These are phyloP conservation scores for Beauveria asiatica DNA, from an alignment of 2,329 filamentous ascomycete genomes.

Conservation along the genomic window DNA sequence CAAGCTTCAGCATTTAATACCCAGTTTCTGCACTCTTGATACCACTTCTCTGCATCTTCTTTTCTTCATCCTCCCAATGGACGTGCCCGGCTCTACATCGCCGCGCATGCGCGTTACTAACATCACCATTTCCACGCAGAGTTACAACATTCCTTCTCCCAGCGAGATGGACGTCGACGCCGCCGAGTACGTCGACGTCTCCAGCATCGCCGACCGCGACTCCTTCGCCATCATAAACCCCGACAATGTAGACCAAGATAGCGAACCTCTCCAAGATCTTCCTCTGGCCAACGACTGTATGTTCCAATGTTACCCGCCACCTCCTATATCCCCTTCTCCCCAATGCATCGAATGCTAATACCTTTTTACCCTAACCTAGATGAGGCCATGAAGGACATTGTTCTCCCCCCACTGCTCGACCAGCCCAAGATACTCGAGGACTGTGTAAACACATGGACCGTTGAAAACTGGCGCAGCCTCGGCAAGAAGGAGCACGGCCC, in stretches of 20 bases:
- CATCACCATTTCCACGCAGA: conserved; percentile 26
- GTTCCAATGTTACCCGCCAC: conserved; percentile 18
- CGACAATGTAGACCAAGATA: conserved; percentile 40
- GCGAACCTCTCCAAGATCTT: conserved; percentile 38
- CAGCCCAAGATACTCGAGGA: conserved; percentile 77
- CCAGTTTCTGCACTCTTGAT: neutral
- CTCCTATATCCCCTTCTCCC: neutral
- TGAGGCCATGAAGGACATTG: conserved; percentile 76
- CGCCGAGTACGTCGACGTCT: conserved; percentile 44
- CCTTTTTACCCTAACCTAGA: conserved; percentile 35
- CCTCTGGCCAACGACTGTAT: conserved; percentile 46
- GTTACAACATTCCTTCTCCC: conserved; percentile 46
- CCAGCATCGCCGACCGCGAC: conserved; percentile 41
- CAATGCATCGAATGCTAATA: conserved; percentile 15
- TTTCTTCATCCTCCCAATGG: neutral
- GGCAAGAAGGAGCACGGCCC: conserved; percentile 81
- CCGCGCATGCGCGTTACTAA: conserved; percentile 14
- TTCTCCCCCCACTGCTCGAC: conserved; percentile 62
- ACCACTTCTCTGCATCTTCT: conserved; percentile 4
- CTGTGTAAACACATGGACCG: conserved; percentile 73
- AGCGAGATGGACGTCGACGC: conserved; percentile 50
- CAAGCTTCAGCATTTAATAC: conserved; percentile 7
- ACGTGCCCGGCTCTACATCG: neutral
- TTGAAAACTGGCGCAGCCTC: conserved; percentile 71
- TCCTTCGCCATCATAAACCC: conserved; percentile 47